Base-by-base conservation (phyloP, 2,329 filamentous ascomycete genomes). In the Lanzia echinophila region DNA sequence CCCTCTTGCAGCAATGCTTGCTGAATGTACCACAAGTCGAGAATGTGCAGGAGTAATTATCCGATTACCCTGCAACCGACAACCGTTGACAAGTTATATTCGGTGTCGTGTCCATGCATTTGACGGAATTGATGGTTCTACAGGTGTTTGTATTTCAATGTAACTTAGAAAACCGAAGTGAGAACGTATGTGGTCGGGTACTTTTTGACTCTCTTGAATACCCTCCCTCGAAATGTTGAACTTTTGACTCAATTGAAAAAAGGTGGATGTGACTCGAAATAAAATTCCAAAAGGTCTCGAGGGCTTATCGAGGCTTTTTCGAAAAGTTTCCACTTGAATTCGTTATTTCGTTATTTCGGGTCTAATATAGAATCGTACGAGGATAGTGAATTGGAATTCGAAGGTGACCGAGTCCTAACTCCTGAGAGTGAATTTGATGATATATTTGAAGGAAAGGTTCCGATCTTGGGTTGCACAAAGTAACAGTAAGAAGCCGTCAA, bases 11-110 rank as follows among this genome's bases (percentile, higher is more conserved):
- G 52, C 45, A 36, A 47, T 54, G 38, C 44, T 50, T 54, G 38
- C 44, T 50, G 49, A 32, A 43, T 28, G 43, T 53, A 31, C 44
- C 44, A 56, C 47, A 41, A 24, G 54, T 60, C 38, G 54, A 51
- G 48, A 55, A 43, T 55, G 54, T 34, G 53, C 53, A 60, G 50
- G 38, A 57, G 51, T 55, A 53, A 55, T 58, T 56, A 56, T 56
- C 57, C 60, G 61, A 58, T 38, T 50, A 58, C 54, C 58, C 57
- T 60, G 58, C 56, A 54, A 56, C 55, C 56, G 56, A 49, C 58
- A 62, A 45, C 46, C 50, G 57, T 63, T 60, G 57, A 60, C 47
- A 56, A 53, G 32, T 56, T 38, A 50, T 34, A 22, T 33, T 33
- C 54, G 42, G 49, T 34, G 36, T 38, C 36, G 46, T 50, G 45